Conservation (phyloP, 2,329 filamentous ascomycete genomes). For the Pochonia chlamydosporia region DNA sequence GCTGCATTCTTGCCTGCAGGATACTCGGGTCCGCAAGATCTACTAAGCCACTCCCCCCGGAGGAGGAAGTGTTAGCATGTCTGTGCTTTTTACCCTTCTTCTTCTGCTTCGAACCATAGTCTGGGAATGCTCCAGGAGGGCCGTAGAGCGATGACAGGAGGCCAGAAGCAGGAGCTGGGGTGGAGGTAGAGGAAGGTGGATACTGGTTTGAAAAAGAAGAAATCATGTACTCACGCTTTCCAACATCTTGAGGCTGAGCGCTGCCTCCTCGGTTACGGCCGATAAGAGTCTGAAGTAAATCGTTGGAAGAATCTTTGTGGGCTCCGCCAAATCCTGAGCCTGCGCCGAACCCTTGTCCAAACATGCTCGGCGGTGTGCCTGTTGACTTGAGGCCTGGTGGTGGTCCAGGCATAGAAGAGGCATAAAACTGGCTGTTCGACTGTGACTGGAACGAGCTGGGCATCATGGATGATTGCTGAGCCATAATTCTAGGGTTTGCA, state of each 20-base stretch:
- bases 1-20: slow-evolving; percentile 95
- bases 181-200: slow-evolving; percentile 73
- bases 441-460: slow-evolving; percentile 57
- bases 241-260: slow-evolving; percentile 71
- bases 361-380: slow-evolving; percentile 90
- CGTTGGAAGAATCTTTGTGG: slow-evolving; percentile 62
- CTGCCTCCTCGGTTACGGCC: slow-evolving; percentile 62
- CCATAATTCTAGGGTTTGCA: slow-evolving; percentile 76
- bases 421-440: slow-evolving; percentile 68
- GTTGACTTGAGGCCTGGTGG: slow-evolving; percentile 94
- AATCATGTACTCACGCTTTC: slow-evolving; percentile 98
- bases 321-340: slow-evolving; percentile 60
- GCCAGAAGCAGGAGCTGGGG: slow-evolving; percentile 82
- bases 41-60: slow-evolving; percentile 97
- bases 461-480: slow-evolving; percentile 84
- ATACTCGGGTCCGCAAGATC: slow-evolving; percentile 99
- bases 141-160: slow-evolving; percentile 90
- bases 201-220: slow-evolving; percentile 87
- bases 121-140: slow-evolving; percentile 81
- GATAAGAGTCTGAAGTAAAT: slow-evolving; percentile 74
- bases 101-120: slow-evolving; percentile 94
- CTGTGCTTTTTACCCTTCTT: slow-evolving; percentile 99
- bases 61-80: slow-evolving; percentile 99
- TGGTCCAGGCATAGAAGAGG: slow-evolving; percentile 81
- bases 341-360: slow-evolving; percentile 76